Evolutionary conservation across 2,329 filamentous ascomycete species (phyloP).

Genomic region (Neopestalotiopsis sp.): DNA sequence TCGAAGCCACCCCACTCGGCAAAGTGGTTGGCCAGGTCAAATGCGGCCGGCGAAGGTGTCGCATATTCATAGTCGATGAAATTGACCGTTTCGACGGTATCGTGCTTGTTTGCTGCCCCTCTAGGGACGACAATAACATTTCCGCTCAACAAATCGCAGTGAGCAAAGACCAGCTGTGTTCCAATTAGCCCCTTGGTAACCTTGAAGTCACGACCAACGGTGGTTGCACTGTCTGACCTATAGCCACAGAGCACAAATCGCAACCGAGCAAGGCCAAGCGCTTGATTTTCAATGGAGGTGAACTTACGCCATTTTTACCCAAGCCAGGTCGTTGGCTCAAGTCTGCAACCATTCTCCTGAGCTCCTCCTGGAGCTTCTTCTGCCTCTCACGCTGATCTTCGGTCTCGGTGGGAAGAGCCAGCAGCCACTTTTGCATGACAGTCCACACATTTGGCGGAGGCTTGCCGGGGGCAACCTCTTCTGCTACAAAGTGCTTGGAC

Average conservation of each 20-base stretch:
- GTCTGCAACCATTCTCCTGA: conserved; percentile 71
- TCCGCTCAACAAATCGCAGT: conserved; percentile 94
- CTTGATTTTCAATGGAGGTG: neutral
- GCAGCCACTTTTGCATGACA: conserved; percentile 94
- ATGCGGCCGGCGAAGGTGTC: conserved; percentile 90
- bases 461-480: conserved; percentile 66
- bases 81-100: conserved; percentile 58
- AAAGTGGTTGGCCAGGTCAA: conserved; percentile 97
- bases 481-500: conserved; percentile 43
- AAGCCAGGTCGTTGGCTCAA: conserved; percentile 80
- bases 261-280: neutral
- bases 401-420: conserved; percentile 78
- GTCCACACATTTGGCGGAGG: conserved; percentile 90
- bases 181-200: conserved; percentile 21
- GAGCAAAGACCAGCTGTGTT: conserved; percentile 81
- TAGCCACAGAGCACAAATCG: neutral
- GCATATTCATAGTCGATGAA: conserved; percentile 99
- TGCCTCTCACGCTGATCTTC: conserved; percentile 72
- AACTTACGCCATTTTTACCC: conserved; percentile 73
- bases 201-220: neutral
- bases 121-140: conserved; percentile 86
- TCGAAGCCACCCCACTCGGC: conserved; percentile 98
- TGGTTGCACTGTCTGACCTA: neutral
- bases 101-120: conserved; percentile 37
- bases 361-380: conserved; percentile 73